phyloP scores from a whole-genome alignment of 129 eudicot genomes.

The Cynara cardunculus region DNA sequence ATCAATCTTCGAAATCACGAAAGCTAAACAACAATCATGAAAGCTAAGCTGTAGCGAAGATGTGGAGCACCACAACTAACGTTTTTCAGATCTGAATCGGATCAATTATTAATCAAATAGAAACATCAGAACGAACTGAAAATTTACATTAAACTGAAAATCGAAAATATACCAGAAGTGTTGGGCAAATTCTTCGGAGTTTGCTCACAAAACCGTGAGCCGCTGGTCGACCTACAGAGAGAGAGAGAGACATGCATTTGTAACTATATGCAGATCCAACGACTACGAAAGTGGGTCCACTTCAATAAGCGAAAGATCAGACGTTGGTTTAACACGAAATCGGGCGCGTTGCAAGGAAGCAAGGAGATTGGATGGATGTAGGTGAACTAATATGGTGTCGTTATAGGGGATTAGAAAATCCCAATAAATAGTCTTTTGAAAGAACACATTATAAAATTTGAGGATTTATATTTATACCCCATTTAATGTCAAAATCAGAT shows the following conservation, averaged over 20 bases:
- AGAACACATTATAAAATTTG: too few species aligned
- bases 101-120: background rate
- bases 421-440: too few species aligned
- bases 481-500: too few species aligned
- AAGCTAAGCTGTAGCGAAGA: slow-evolving; percentile 6
- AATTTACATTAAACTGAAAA: background rate
- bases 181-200: background rate
- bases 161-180: background rate
- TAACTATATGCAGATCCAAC: background rate
- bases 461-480: too few species aligned
- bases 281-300: background rate
- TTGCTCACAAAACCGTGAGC: background rate
- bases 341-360: background rate
- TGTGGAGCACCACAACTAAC: slow-evolving; percentile 18
- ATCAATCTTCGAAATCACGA: slow-evolving; percentile 28
- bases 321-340: slow-evolving; percentile 3
- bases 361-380: background rate
- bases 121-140: background rate
- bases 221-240: background rate
- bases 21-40: slow-evolving; percentile 17
- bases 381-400: background rate
- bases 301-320: background rate
- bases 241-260: background rate
- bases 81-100: slow-evolving; percentile 34
- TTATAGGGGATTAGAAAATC: background rate